Evolutionary conservation across 1,284 basidiomycete genomes (phyloP), one percentile per base, ranked within the genome.

Genomic region (Coniferiporia sulphurascens): DNA sequence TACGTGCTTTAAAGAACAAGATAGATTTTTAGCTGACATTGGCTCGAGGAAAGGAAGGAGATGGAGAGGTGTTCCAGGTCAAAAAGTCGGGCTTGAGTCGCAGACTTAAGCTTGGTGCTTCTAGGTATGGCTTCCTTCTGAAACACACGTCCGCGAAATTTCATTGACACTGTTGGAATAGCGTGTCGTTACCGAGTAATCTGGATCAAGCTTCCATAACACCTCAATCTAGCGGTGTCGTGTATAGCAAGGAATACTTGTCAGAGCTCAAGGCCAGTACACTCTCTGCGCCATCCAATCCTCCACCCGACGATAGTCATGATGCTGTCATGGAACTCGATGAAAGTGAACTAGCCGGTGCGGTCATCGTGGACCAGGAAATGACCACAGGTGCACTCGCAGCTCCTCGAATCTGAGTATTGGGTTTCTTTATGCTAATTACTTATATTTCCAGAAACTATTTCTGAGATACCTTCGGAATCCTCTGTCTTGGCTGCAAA

Each of bases 251-350:
- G 32, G 87, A 86, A 55, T 87, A 94, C 70, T 79, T 96, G 13
- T 82, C 86, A 19, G 82, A 95, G 68, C 80, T 96, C 46, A 95
- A 91, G 75, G 91, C 91, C 1, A 86, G 79, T 60, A 95, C 92
- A 0, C 85, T 85, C 3, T 78, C 80, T 1, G 73, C 83, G 15
- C 79, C 86, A 54, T 83, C 81, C 0, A 71, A 75, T 1, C 73
- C 9, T 64, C 69, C 7, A 61, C 66, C 45, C 65, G 69, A 49
- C 74, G 76, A 15, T 70, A 69, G 22, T 7, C 78, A 78, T 61
- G 82, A 85, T 64, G 77, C 72, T 12, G 82, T 86, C 52, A 75
- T 81, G 61, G 78, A 81, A 4, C 76, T 86, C 72, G 75, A 79
- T 63, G 67, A 63, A 17, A 71, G 70, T 34, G 79, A 67, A 52